A percentile compares a stretch with the other conserved stretches of the same genome.
Conservation (phyloP, 768 basidiomycete species). For the Lactarius tabidus region DNA sequence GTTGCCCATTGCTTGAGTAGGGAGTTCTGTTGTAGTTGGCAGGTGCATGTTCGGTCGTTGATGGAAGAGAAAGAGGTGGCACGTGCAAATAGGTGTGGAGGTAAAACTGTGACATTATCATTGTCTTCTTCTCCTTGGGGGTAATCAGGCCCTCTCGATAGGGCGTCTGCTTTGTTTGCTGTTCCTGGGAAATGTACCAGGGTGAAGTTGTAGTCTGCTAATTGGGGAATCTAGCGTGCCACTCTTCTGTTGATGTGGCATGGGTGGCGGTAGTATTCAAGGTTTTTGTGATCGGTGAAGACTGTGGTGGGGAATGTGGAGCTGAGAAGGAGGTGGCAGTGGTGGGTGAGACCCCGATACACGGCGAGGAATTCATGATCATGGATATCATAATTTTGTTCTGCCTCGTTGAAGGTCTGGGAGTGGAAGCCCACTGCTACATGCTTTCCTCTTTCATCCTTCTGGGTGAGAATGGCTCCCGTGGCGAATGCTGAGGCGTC, state of each 20-base stretch:
- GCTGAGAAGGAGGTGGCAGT: no score
- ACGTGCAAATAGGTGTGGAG: background rate
- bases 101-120: background rate
- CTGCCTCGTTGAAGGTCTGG: no score
- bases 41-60: background rate
- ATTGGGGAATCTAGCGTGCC: background rate
- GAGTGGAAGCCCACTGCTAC: no score
- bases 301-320: background rate
- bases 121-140: background rate
- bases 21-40: background rate
- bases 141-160: background rate
- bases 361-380: no score
- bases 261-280: background rate
- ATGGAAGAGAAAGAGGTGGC: background rate
- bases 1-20: rapidly evolving
- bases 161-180: background rate
- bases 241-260: background rate
- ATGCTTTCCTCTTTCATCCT: no score
- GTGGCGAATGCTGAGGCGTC: no score
- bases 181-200: rapidly evolving
- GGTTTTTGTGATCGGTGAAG: background rate
- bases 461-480: no score
- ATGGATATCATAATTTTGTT: no score
- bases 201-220: background rate
- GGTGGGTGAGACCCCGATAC: no score